Conservation (phyloP, 257 asterid species). For the Nicotiana attenuata region DNA sequence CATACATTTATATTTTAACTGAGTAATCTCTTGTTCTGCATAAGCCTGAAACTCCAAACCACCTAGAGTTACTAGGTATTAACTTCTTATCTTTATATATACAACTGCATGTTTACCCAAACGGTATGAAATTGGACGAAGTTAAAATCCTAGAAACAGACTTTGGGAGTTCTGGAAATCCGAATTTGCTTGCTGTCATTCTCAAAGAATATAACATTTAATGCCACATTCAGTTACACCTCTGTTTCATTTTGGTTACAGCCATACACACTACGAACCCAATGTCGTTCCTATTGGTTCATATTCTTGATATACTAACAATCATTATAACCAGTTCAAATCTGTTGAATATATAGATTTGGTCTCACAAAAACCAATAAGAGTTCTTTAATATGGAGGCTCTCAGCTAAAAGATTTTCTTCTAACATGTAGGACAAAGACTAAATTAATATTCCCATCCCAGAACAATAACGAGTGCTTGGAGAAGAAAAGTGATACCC, state of each 20-base stretch:
- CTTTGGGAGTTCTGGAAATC: neutral
- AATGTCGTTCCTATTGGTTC: neutral
- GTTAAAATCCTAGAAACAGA: neutral
- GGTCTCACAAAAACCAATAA: neutral
- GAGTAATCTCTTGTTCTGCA: slow-evolving; percentile 55
- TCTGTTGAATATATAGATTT: neutral
- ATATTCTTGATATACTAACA: neutral
- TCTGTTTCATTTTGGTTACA: neutral
- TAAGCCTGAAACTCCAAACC: slow-evolving; percentile 39
- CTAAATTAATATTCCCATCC: neutral
- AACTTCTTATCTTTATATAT: neutral
- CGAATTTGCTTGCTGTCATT: neutral
- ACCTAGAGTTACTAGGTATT: slow-evolving; percentile 1
- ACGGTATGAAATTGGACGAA: neutral
- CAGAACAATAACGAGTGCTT: neutral
- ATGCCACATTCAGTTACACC: neutral
- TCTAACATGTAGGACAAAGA: neutral
- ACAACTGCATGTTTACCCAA: neutral
- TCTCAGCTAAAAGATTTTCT: neutral
- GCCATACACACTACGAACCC: neutral
- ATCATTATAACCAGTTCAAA: neutral
- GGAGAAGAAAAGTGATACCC: neutral
- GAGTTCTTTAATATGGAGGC: neutral
- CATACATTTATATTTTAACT: slow-evolving; percentile 36
- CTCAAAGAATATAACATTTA: neutral